These are phyloP conservation scores for Mastigamoeba balamuthi DNA, from an alignment of 78 protist genomes.

Conservation along the genomic window DNA sequence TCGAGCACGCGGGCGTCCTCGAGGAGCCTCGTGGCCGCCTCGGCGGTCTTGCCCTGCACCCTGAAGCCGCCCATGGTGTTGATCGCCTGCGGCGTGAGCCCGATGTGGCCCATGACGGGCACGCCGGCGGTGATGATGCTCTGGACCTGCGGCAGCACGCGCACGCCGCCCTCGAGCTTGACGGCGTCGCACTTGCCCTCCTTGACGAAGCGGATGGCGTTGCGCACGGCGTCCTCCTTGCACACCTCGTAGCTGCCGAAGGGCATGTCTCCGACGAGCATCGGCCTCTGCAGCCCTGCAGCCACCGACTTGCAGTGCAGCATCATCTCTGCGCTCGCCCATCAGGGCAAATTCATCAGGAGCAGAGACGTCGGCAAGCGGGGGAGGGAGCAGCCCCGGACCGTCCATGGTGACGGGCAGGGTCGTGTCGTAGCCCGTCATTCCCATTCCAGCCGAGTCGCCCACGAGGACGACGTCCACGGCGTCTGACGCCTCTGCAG, in stretches of 20 bases:
- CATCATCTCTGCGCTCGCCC: constrained; percentile 57
- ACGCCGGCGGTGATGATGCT: constrained; percentile 70
- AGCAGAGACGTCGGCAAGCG: too few relatives aligned
- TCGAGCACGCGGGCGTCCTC: constrained; percentile 78
- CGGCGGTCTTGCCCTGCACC: constrained; percentile 63
- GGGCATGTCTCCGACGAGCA: constrained; percentile 89
- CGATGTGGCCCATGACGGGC: constrained; percentile 86
- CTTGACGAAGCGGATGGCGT: constrained; percentile 70
- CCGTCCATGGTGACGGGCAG: constrained; percentile 69
- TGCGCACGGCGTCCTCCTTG: constrained; percentile 48
- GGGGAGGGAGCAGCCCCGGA: too few relatives aligned
- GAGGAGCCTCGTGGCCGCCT: constrained; percentile 35
- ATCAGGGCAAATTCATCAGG: neutral
- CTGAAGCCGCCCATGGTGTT: constrained; percentile 74
- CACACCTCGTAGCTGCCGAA: constrained; percentile 71
- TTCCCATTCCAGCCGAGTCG: constrained; percentile 80
- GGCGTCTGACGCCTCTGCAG: neutral
- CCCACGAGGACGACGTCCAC: constrained; percentile 65
- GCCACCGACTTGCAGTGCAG: constrained; percentile 69
- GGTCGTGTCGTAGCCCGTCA: constrained; percentile 76
- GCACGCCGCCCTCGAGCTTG: constrained; percentile 82
- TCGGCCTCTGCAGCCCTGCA: constrained; percentile 36
- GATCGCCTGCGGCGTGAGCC: constrained; percentile 82
- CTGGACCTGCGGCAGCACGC: neutral
- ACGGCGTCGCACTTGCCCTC: constrained; percentile 72